Conservation (phyloP, 768 basidiomycete genomes). For the Tephrocybe sp. region DNA sequence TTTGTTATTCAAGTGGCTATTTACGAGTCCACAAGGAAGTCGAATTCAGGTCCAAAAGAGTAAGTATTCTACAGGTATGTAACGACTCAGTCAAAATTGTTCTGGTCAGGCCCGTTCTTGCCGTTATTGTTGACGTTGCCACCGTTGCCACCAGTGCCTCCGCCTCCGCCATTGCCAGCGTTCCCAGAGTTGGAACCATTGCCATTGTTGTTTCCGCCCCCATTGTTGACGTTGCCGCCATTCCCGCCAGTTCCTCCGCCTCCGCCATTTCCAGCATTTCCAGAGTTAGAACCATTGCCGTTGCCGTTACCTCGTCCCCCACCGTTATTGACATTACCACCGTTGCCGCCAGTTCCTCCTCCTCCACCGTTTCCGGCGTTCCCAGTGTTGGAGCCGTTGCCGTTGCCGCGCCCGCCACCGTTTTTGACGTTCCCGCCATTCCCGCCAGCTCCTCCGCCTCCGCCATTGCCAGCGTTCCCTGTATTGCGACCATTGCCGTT, state of each 20-base stretch:
- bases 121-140: background rate
- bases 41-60: no score
- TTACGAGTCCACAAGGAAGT: no score
- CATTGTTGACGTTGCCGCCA: conserved; percentile 4
- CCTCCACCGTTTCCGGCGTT: background rate
- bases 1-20: no score
- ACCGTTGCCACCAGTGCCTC: background rate
- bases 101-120: conserved; percentile 2
- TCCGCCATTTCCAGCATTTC: conserved; percentile 6
- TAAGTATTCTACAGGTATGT: no score
- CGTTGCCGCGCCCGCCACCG: background rate
- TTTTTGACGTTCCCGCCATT: background rate
- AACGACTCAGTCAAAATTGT: no score
- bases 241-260: background rate
- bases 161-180: conserved; percentile 1
- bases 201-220: background rate
- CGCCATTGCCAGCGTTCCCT: background rate
- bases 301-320: background rate
- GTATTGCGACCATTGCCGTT: background rate
- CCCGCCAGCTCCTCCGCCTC: background rate
- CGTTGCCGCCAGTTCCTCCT: background rate
- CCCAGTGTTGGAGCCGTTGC: background rate
- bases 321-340: conserved; percentile 1
- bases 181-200: background rate
- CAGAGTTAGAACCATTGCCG: background rate